Base-by-base conservation (phyloP, 2,329 filamentous ascomycete genomes). In the Ophiostoma angusticollis region DNA sequence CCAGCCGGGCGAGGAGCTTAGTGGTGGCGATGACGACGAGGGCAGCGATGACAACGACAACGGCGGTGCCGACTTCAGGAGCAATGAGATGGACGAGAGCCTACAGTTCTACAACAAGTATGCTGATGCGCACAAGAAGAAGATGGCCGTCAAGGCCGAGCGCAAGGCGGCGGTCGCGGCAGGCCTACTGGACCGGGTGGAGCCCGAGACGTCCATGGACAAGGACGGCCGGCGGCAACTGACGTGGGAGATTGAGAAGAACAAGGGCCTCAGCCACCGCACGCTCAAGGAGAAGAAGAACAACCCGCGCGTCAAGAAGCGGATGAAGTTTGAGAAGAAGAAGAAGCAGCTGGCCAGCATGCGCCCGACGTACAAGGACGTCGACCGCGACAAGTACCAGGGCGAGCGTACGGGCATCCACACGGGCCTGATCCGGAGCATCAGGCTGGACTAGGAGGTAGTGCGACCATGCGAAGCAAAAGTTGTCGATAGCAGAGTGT, bases 251-350 rank as follows among this genome's bases (percentile, higher is more conserved):
- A 98, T 98, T 54, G 76, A 87, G 64, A 95, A 96, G 75, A 98
- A 98, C 64, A 95, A 95, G 72, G 91, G 91, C 23, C 65, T 98
- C 46, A 79, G 84, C 43, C 85, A 87, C 33, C 34, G 37, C 30
- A 47, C 34, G 36, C 33, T 46, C 32, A 93, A 82, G 71, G 96
- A 98, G 76, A 87, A 93, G 51, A 81, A 86, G 42, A 71, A 89
- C 47, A 98, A 98, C 64, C 87, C 91, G 25, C 72, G 91, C 58
- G 89, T 96, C 48, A 98, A 96, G 80, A 96, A 95, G 80, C 78
- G 85, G 62, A 85, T 85, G 76, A 86, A 85, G 75, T 98, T 77
- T 59, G 86, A 93, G 56, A 81, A 86, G 60, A 95, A 93, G 72
- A 82, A 89, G 74, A 96, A 95, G 83, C 95, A 96, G 71, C 63